phyloP scores from a whole-genome alignment of 2,329 filamentous ascomycete genomes.

The Penicillium occitanis region DNA sequence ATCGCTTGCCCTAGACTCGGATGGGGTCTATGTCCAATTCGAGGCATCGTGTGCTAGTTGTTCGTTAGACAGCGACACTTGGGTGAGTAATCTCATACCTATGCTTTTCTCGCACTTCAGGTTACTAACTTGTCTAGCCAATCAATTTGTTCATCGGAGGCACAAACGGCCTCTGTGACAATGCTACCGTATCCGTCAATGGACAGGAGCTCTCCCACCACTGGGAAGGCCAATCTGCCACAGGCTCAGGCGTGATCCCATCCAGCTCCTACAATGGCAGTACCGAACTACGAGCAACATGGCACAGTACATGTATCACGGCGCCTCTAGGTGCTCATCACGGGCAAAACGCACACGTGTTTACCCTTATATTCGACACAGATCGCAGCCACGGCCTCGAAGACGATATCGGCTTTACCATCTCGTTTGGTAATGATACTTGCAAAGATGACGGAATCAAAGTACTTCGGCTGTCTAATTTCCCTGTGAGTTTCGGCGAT shows the following conservation, averaged over 20 bases:
- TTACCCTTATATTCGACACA: conserved; percentile 31
- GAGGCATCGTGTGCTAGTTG: conserved; percentile 27
- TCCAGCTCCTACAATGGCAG: conserved; percentile 23
- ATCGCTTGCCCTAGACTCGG: conserved; percentile 24
- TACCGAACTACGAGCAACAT: conserved; percentile 27
- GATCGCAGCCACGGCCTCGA: conserved; percentile 23
- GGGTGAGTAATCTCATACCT: conserved; percentile 21
- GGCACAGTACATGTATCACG: conserved; percentile 31
- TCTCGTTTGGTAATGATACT: conserved; percentile 33
- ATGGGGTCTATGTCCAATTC: conserved; percentile 27
- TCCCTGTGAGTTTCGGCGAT: conserved; percentile 26
- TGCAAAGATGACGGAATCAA: conserved; percentile 29
- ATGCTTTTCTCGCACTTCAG: not conserved
- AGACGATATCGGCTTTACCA: conserved; percentile 34
- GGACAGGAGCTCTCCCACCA: conserved; percentile 27
- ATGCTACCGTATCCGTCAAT: conserved; percentile 31
- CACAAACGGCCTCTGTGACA: conserved; percentile 30
- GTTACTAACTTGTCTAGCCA: conserved; percentile 25
- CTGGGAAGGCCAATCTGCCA: conserved; percentile 27
- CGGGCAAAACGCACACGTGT: conserved; percentile 28
- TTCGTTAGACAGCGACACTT: conserved; percentile 19
- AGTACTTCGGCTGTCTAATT: conserved; percentile 31
- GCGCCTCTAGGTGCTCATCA: conserved; percentile 23
- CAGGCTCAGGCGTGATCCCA: conserved; percentile 30
- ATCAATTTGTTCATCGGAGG: conserved; percentile 30